Evolutionary conservation across 2,329 filamentous ascomycete species (phyloP).

Genomic region (Colletotrichum orbiculare): DNA sequence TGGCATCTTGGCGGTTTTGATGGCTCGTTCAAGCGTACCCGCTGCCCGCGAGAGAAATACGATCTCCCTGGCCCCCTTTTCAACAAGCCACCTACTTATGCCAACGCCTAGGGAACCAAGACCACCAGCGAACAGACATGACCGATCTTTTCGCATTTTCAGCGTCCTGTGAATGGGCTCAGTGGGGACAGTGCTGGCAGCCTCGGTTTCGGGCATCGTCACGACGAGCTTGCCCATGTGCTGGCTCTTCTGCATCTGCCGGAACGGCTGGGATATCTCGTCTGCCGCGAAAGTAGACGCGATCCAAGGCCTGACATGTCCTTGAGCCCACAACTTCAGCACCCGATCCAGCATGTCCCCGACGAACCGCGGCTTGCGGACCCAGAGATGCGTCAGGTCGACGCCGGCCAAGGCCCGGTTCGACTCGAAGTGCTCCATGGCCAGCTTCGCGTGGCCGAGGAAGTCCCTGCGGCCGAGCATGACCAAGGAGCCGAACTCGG

Average conservation of each 20-base stretch:
- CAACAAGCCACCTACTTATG: slow-evolving; percentile 44
- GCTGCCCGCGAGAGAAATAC: slow-evolving; percentile 42
- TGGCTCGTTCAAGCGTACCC: slow-evolving; percentile 32
- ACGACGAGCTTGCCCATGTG: slow-evolving; percentile 59
- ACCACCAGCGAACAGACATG: slow-evolving; percentile 46
- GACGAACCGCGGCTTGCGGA: background rate
- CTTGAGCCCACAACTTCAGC: slow-evolving; percentile 6
- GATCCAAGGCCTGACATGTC: slow-evolving; percentile 8
- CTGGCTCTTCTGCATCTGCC: slow-evolving; percentile 55
- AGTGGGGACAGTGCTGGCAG: background rate
- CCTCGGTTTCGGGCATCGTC: slow-evolving; percentile 33
- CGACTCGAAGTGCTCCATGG: slow-evolving; percentile 56
- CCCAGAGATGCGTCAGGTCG: slow-evolving; percentile 41
- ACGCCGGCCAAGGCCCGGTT: slow-evolving; percentile 49
- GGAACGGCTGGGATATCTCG: slow-evolving; percentile 52
- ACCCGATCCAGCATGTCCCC: slow-evolving; percentile 6
- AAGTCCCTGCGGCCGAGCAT: slow-evolving; percentile 59
- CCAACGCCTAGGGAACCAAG: slow-evolving; percentile 45
- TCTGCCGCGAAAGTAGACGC: slow-evolving; percentile 38
- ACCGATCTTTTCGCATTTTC: slow-evolving; percentile 26
- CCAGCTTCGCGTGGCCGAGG: slow-evolving; percentile 51
- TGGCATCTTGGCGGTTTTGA: slow-evolving; percentile 39
- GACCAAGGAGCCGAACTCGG: slow-evolving; percentile 55
- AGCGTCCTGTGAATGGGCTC: slow-evolving; percentile 5
- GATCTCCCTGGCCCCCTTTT: slow-evolving; percentile 43